Evolutionary conservation across 768 basidiomycete genomes (phyloP).

Genomic region (Xerocomus brunneocitrinus): DNA sequence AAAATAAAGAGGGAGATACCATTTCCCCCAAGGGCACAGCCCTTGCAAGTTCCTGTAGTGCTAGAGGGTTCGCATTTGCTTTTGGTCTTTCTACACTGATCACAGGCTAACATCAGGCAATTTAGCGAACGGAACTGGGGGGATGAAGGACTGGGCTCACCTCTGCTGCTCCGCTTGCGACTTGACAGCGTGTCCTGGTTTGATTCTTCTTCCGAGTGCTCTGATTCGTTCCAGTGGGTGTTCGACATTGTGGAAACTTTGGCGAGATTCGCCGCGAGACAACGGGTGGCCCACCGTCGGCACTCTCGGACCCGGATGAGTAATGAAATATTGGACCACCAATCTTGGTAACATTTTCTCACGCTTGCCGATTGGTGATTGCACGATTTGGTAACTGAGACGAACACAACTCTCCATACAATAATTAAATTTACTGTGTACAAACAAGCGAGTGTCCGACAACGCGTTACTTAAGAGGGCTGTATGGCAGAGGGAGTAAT

Average conservation of each 20-base stretch:
- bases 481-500: conserved; percentile 72
- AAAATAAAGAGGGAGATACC: conserved; percentile 32
- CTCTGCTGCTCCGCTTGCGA: conserved; percentile 63
- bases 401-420: background rate
- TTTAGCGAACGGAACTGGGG: conserved; percentile 11
- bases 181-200: conserved; percentile 38
- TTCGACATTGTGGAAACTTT: conserved; percentile 23
- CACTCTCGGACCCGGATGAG: conserved; percentile 1
- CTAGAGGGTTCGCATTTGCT: conserved; percentile 71
- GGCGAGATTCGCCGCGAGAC: background rate
- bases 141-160: conserved; percentile 29
- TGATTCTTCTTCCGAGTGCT: conserved; percentile 55
- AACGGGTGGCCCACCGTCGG: background rate
- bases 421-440: background rate
- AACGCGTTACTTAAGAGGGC: conserved; percentile 66
- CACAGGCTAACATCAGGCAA: conserved; percentile 54
- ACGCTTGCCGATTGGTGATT: too few species aligned
- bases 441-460: background rate
- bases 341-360: too few species aligned
- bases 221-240: conserved; percentile 51
- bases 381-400: background rate
- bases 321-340: background rate
- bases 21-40: conserved; percentile 53
- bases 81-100: conserved; percentile 85
- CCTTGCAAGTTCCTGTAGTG: conserved; percentile 54